A percentile compares a stretch with the other conserved stretches of the same genome.
phyloP scores from a whole-genome alignment of 768 basidiomycete species.

The Cantharellus anzutake region DNA sequence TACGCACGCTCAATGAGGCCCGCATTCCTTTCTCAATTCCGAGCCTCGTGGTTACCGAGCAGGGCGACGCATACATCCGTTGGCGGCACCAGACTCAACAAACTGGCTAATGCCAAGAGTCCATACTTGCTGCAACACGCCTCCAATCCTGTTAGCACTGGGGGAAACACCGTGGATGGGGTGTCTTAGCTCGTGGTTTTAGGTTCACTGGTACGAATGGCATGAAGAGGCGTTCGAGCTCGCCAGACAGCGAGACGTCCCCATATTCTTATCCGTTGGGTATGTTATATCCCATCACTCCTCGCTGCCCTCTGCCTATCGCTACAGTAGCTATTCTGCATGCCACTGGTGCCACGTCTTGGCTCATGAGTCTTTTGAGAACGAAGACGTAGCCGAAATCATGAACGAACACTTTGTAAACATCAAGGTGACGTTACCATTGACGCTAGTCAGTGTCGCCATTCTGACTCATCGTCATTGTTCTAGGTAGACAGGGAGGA shows the following conservation, averaged over 20 bases:
- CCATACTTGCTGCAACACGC: not conserved
- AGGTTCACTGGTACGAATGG: conserved; percentile 1
- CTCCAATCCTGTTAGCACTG: not conserved
- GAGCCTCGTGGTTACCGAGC: no score
- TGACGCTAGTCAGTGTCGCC: not conserved
- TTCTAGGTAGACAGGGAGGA: conserved; percentile 23
- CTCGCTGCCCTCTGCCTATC: not conserved
- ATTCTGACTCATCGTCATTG: not conserved
- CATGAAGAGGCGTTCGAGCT: not conserved
- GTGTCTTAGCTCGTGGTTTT: not conserved
- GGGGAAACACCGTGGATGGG: not conserved
- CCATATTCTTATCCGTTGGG: not conserved
- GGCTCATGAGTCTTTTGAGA: conserved; percentile 22
- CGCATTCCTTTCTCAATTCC: no score
- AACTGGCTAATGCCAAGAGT: not conserved
- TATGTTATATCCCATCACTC: not conserved
- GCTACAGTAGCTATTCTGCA: conserved; percentile 18
- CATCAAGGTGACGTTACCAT: conserved; percentile 13
- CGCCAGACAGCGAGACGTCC: not conserved
- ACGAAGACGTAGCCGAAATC: conserved; percentile 19
- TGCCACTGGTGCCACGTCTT: conserved; percentile 21
- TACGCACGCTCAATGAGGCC: no score
- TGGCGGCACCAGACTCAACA: not conserved
- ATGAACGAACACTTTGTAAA: conserved; percentile 24
- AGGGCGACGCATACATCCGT: no score